Evolutionary conservation across 2,329 filamentous ascomycete genomes (phyloP), one percentile per base, ranked within the genome.

Genomic region (Gliomastix tumulicola): DNA sequence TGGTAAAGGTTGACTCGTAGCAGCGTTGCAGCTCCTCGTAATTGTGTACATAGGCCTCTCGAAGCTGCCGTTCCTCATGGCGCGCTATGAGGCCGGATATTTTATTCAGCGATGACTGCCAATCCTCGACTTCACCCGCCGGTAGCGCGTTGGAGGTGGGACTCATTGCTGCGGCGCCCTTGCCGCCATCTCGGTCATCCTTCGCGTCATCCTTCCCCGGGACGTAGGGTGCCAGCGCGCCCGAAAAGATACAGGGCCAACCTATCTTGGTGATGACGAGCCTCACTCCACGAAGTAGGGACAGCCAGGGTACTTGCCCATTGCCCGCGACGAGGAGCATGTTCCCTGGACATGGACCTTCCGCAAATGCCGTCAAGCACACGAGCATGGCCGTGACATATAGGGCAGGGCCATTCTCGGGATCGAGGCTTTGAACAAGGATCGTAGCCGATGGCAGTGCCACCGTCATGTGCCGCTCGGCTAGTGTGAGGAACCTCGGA

Each of bases 341-440:
- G 19, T 46, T 35, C 3, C 47, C 42, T 4, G 39, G 40, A 17
- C 22, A 32, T 10, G 46, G 44, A 18, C 41, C 38, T 35, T 42
- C 36, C 2, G 43, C 44, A 12, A 51, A 45, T 0, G 43, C 40
- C 13, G 40, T 41, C 12, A 45, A 42, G 25, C 49, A 50, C 9
- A 49, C 43, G 6, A 53, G 41, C 4, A 44, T 39, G 3, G 47
- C 40, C 11, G 44, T 42, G 3, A 51, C 35, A 37, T 51, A 53
- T 6, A 54, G 37, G 2, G 41, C 41, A 12, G 48, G 41, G 11
- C 43, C 39, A 21, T 49, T 49, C 20, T 46, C 43, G 5, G 16
- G 31, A 32, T 32, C 40, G 10, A 54, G 27, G 2, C 20, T 17
- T 10, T 39, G 37, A 9, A 54, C 38, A n/a, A 50, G 15, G n/a